phyloP scores from a whole-genome alignment of 805 yeast species.

The Ogataea philodendri region DNA sequence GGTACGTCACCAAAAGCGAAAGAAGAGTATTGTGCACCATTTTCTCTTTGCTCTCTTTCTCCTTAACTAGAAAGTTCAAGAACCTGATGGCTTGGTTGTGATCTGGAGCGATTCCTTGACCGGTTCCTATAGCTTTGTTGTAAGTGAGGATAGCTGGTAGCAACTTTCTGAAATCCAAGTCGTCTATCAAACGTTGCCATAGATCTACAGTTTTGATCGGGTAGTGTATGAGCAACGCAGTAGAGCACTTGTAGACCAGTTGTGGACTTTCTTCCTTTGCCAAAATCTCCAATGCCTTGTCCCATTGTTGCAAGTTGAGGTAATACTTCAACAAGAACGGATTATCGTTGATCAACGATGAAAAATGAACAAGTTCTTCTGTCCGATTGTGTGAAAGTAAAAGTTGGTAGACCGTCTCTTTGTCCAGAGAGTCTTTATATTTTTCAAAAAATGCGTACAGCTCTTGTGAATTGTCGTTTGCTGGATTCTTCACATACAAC shows the following conservation, averaged over 20 bases:
- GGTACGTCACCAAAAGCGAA: constrained; percentile 58
- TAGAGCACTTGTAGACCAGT: constrained; percentile 64
- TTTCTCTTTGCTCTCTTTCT: constrained; percentile 40
- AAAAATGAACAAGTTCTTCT: constrained; percentile 62
- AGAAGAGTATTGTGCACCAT: constrained; percentile 69
- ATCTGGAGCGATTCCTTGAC: constrained; percentile 36
- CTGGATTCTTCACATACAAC: constrained; percentile 47
- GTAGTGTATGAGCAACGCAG: constrained; percentile 61
- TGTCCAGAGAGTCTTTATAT: constrained; percentile 54
- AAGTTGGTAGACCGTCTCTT: constrained; percentile 67
- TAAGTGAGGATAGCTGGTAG: constrained; percentile 76
- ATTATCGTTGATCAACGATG: constrained; percentile 65
- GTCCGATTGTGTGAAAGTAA: constrained; percentile 64
- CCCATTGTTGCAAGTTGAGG: constrained; percentile 71
- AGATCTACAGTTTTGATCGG: constrained; percentile 71
- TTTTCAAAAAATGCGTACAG: constrained; percentile 49
- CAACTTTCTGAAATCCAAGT: constrained; percentile 58
- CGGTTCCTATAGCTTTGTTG: constrained; percentile 44
- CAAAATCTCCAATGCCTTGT: constrained; percentile 59
- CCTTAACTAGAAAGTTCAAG: constrained; percentile 52
- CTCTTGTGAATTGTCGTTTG: constrained; percentile 40
- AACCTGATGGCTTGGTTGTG: constrained; percentile 68
- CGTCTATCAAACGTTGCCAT: constrained; percentile 62
- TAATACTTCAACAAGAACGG: constrained; percentile 67
- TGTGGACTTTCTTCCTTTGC: constrained; percentile 46